Evolutionary conservation across 2,329 filamentous ascomycete species (phyloP).

Genomic region (Xenosphaeropsis pyriputrescens): DNA sequence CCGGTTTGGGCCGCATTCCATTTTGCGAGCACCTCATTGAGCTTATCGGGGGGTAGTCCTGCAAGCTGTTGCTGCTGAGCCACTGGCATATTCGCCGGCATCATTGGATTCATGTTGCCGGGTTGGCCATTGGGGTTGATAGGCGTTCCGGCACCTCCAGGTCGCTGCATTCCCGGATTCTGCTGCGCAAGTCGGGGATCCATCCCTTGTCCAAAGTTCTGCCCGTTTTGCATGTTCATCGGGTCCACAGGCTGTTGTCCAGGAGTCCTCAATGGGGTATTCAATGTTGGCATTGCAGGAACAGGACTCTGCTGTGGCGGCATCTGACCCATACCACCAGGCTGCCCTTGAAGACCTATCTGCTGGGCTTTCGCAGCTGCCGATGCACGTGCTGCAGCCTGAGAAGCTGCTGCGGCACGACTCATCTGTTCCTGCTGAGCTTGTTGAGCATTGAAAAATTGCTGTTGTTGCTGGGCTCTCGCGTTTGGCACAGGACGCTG

Average conservation of each 20-base stretch:
- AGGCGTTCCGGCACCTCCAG: conserved; percentile 7
- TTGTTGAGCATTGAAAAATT: conserved; percentile 10
- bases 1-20: conserved; percentile 17
- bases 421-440: conserved; percentile 9
- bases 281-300: conserved; percentile 36
- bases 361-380: conserved; percentile 27
- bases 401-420: conserved; percentile 9
- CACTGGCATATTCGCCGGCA: conserved; percentile 26
- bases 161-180: conserved; percentile 25
- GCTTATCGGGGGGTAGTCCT: conserved; percentile 30
- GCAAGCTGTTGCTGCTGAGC: conserved; percentile 31
- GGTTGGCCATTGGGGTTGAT: conserved; percentile 12
- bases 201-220: conserved; percentile 33
- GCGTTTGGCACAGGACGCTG: conserved; percentile 9
- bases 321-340: conserved; percentile 32
- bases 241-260: conserved; percentile 13
- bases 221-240: conserved; percentile 10
- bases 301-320: conserved; percentile 38
- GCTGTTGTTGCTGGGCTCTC: conserved; percentile 13
- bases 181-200: conserved; percentile 39
- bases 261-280: conserved; percentile 30
- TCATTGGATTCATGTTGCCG: conserved; percentile 20
- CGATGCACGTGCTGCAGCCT: conserved; percentile 12
- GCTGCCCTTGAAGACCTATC: conserved; percentile 35
- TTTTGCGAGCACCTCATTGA: conserved; percentile 33